Base-by-base conservation (phyloP, 495 filamentous ascomycete genomes). In the Usnea hakonensis region DNA sequence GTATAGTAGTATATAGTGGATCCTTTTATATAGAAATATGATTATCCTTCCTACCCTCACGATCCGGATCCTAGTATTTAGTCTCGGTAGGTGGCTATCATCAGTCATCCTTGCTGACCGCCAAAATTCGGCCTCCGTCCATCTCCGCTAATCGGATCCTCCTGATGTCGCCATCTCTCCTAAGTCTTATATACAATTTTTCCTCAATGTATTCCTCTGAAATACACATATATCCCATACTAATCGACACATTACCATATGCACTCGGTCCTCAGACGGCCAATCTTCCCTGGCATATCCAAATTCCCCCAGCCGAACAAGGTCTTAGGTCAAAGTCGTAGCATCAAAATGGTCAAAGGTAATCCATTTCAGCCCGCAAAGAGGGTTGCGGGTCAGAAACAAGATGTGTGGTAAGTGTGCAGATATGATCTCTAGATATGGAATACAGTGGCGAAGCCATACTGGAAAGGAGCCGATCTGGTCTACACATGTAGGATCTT, bases 371-470 rank as follows among this genome's bases (percentile, higher is more conserved):
- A 74, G 67, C 94, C 94, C 32, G 93, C 93, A 5, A 76, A 76
- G 60, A 79, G 93, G 67, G 91, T 98, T 19, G 85, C 89, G 14
- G 83, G 87, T 32, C 86, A 88, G 73, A 83, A 83, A 68, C 90
- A 96, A 70, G 93, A 98, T 89, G 93, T 98, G 52, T 98, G 93
- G 93, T 95, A 75, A 68, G 74, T 71, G 38, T 52, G 26, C 56
- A 5, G 21, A 53, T 14, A 48, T 33, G n/a, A 1, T 5, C 21
- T 14, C 1, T 8, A 37, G 19, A 30, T n/a, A 21, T 36, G 28
- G 16, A 26, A 55, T 26, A 6, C 30, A 16, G 13, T 26, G 26
- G 13, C 14, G 36, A 17, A 1, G 1, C 11, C 16, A 21, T 30
- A 8, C 30, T 21, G 40, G 8, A 43, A 30, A 23, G 4, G 26